Conservation (phyloP, 352 stramenopile genomes). For the Plasmopara viticola region DNA sequence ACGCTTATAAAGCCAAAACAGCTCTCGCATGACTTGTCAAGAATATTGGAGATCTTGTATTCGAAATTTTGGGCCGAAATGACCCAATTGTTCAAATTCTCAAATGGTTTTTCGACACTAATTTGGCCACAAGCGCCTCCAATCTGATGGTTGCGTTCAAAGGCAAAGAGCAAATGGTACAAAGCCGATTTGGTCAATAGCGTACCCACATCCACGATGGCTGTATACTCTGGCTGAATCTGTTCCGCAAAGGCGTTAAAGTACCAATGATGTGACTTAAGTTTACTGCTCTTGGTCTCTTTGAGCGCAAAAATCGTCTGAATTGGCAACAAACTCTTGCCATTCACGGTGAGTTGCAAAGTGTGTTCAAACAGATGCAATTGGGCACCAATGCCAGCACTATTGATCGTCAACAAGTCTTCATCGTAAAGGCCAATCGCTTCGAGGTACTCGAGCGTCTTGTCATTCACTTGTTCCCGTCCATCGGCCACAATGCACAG, state of each 20-base stretch:
- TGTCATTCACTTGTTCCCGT: conserved; percentile 61
- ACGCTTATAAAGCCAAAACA: conserved; percentile 87
- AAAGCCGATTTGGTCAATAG: conserved; percentile 75
- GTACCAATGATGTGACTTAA: conserved; percentile 85
- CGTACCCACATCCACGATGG: conserved; percentile 81
- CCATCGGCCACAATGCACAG: conserved; percentile 78
- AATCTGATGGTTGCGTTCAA: conserved; percentile 76
- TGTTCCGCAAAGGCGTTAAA: conserved; percentile 80
- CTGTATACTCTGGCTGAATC: conserved; percentile 76
- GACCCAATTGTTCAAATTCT: conserved; percentile 84
- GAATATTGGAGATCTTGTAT: conserved; percentile 88
- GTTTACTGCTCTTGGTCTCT: conserved; percentile 73
- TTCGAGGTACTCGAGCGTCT: conserved; percentile 78
- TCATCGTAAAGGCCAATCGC: conserved; percentile 77
- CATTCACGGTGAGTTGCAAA: conserved; percentile 65
- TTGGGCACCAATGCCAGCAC: conserved; percentile 69
- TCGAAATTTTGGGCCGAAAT: conserved; percentile 84
- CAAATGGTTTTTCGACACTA: conserved; percentile 74
- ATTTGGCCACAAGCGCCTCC: conserved; percentile 78
- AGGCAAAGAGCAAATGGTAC: conserved; percentile 73
- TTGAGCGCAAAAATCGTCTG: conserved; percentile 80
- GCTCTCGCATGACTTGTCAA: conserved; percentile 82
- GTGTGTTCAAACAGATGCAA: conserved; percentile 85
- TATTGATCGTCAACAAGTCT: conserved; percentile 81
- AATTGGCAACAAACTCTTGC: conserved; percentile 62